Evolutionary conservation across 495 filamentous ascomycete genomes (phyloP), one percentile per base, ranked within the genome.

Genomic region (Chlorociboria aeruginascens): DNA sequence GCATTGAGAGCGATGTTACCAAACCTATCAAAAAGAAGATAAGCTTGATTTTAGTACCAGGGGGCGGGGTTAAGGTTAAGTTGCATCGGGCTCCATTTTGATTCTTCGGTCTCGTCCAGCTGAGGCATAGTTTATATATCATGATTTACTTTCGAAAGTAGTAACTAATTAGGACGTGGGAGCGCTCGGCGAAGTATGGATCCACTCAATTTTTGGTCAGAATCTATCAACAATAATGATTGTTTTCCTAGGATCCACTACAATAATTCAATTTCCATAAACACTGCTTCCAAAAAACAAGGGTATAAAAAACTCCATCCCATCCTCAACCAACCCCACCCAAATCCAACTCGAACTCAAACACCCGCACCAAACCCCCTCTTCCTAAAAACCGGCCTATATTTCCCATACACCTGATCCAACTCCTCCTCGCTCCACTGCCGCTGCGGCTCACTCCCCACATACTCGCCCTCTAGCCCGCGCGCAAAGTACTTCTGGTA

Each of bases 1-100:
- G 64, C 16, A 63, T 83, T 32, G 69, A 74, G 41, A 63, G 63
- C 61, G 51, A 72, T 17, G 50, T 57, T 59, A 46, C 28, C 8
- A 43, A 32, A 6, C 41, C 45, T 30, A n/a, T 52, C 7, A 45
- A 45, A 46, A 56, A 56, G 50, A 14, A n/a, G 1, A 20, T 56
- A 13, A 32, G 30, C 0, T 13, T 56, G 16, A 49, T 31, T 7
- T 32, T 56, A 17, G 8, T 31, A 6, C 53, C 53, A 10, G 42
- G 31, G 10, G 49, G 52, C 36, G 51, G 51, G 30, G 48, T 51
- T 2, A 50, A 44, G 13, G 45, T 55, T 7, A 55, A 32, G 40
- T 17, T 55, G 43, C 52, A 55, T 32, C 43, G 43, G 32, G 52
- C 47, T 25, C 4, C 20, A 4, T 25, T 25, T 25, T 25, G 20